Percentiles rank a stretch among this genome's conserved stretches.
Conservation (phyloP, 2,329 filamentous ascomycete genomes). For the Fusarium succisae region DNA sequence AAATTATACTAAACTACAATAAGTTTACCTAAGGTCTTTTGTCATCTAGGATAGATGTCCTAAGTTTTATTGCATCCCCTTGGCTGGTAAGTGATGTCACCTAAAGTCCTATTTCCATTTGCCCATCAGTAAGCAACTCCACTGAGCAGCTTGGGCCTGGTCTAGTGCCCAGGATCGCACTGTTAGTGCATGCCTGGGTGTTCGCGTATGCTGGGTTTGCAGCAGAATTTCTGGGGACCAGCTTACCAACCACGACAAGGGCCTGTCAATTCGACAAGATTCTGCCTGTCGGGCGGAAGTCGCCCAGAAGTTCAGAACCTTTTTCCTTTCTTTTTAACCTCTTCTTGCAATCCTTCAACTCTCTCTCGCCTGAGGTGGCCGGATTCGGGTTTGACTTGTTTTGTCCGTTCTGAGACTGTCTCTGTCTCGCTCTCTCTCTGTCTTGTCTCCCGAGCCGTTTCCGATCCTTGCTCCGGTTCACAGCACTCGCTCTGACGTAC, state of each 20-base stretch:
- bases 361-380: constrained; percentile 4
- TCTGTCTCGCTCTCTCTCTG: not conserved
- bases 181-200: constrained; percentile 21
- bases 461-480: constrained; percentile 10
- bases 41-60: too few relatives aligned
- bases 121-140: constrained; percentile 3
- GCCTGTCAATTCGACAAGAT: constrained; percentile 27
- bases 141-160: constrained; percentile 2
- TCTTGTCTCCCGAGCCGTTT: constrained; percentile 10
- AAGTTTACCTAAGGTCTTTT: too few relatives aligned
- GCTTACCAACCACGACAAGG: constrained; percentile 36
- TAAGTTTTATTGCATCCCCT: not conserved
- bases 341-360: not conserved
- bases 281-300: constrained; percentile 34
- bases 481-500: constrained; percentile 25
- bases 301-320: constrained; percentile 12
- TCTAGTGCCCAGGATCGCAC: not conserved
- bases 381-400: constrained; percentile 16
- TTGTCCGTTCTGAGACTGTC: constrained; percentile 4
- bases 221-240: constrained; percentile 22
- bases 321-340: not conserved
- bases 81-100: not conserved
- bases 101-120: constrained; percentile 15
- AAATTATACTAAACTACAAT: too few relatives aligned
- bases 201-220: constrained; percentile 21